Evolutionary conservation across 177 flowering plant species (phyloP), one percentile per base, ranked within the genome.

Genomic region (Vitis hybrid): DNA sequence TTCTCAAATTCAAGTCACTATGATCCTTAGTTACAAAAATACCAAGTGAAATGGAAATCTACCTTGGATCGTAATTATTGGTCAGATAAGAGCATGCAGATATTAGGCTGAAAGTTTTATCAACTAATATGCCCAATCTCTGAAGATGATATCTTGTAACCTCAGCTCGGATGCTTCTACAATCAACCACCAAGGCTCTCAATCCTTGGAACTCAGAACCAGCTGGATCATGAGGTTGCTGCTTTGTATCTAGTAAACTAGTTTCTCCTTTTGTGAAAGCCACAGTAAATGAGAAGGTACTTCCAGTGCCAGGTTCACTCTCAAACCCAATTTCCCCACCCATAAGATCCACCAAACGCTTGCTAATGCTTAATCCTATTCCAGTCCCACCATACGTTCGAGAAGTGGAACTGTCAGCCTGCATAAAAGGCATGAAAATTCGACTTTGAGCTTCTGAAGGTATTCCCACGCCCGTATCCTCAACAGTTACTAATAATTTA

Each of bases 321-420:
- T 75, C 90, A 75, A 93, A 93, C 11, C 97, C 98, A 66, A 94
- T 91, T 71, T 92, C 97, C 18, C 98, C 98, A 64, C 80, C 78
- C 99, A 94, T 94, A 59, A 91, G 86, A 34, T 84, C 89, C 66
- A 94, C 98, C 75, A 94, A 75, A 67, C 92, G 75, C 71, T 84
- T 90, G 81, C 99, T 86, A 39, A 94, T 93, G 84, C 97, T 94
- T 81, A 94, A 77, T 51, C 99, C 99, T 66, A 94, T 91, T n/a
- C 99, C 99, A 15, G 99, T 93, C 32, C 99, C 99, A 63, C 99
- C 99, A 81, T 94, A 86, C 14, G 80, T 86, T 51, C 98, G 84
- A 9, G 99, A 93, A 4, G 96, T 91, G n/a, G 99, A 93, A 78
- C 97, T 91, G 71, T 91, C 99, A 19, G 96, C 99, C 81, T 94